Percentiles rank a stretch among this genome's conserved stretches.
phyloP scores from a whole-genome alignment of 306 rosid species.

The Medicago lupulina region DNA sequence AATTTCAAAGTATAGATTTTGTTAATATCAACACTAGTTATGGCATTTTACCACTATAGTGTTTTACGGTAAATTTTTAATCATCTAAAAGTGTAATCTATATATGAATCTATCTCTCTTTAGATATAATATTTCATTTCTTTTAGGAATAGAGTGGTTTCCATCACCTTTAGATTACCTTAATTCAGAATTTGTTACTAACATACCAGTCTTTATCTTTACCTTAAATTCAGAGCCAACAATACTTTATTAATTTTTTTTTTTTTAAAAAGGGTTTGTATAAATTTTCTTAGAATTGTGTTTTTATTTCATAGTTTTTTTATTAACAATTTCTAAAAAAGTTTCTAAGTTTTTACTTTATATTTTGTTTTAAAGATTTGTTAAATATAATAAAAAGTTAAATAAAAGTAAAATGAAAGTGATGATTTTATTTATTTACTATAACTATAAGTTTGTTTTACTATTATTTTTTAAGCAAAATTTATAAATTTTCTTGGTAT shows the following conservation, averaged over 20 bases:
- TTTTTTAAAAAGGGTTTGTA: not conserved
- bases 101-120: not conserved
- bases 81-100: not conserved
- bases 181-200: not conserved
- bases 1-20: not conserved
- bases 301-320: not conserved
- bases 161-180: not conserved
- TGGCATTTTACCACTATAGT: no score
- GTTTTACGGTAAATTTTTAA: not conserved
- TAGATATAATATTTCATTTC: no score
- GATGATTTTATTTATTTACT: no score
- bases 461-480: not conserved
- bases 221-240: slow-evolving; percentile 39
- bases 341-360: not conserved
- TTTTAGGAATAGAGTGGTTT: not conserved
- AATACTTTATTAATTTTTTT: not conserved
- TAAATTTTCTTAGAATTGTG: not conserved
- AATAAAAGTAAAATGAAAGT: no score
- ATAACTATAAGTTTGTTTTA: not conserved
- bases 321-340: not conserved
- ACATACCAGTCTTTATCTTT: not conserved
- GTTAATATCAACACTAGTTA: no score
- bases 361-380: no score
- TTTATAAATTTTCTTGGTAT: not conserved
- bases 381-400: no score